phyloP scores from a whole-genome alignment of 805 yeast species.

The Schwanniomyces yamadae region DNA sequence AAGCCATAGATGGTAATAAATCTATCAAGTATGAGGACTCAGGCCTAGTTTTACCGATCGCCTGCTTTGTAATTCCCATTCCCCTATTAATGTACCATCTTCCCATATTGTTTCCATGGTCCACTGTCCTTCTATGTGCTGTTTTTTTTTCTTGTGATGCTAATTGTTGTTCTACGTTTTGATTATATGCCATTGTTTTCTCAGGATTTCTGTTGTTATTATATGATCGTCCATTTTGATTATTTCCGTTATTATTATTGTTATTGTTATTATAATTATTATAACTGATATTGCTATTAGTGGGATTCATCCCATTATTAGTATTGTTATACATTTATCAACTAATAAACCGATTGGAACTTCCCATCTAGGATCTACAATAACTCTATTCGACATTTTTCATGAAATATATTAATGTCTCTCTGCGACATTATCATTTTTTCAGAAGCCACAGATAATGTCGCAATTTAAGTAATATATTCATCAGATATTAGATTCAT shows the following conservation, averaged over 20 bases:
- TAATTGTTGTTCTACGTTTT: conserved; percentile 41
- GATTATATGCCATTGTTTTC: conserved; percentile 26
- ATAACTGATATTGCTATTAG: conserved; percentile 1
- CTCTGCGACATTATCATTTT: background rate
- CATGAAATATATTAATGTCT: conserved; percentile 1
- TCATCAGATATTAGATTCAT: too few species aligned
- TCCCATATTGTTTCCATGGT: conserved; percentile 74
- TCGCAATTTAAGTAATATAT: conserved; percentile 5
- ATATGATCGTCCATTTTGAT: conserved; percentile 3
- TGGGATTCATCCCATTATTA: conserved; percentile 2
- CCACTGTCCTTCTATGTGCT: conserved; percentile 68
- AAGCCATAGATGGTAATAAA: conserved; percentile 64
- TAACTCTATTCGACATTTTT: background rate
- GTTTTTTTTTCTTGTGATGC: conserved; percentile 50
- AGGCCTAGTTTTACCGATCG: conserved; percentile 60
- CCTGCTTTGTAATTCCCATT: conserved; percentile 43
- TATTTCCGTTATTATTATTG: conserved; percentile 3
- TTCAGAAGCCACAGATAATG: conserved; percentile 3
- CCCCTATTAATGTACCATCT: conserved; percentile 52
- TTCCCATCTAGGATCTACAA: background rate
- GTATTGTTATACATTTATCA: conserved; percentile 8
- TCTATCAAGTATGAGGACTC: conserved; percentile 65
- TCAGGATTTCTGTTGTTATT: conserved; percentile 13
- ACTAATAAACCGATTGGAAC: too few species aligned
- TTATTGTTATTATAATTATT: conserved; percentile 1